Evolutionary conservation across 164 flowering plant genomes (phyloP).

Genomic region (Berberis thunbergii): DNA sequence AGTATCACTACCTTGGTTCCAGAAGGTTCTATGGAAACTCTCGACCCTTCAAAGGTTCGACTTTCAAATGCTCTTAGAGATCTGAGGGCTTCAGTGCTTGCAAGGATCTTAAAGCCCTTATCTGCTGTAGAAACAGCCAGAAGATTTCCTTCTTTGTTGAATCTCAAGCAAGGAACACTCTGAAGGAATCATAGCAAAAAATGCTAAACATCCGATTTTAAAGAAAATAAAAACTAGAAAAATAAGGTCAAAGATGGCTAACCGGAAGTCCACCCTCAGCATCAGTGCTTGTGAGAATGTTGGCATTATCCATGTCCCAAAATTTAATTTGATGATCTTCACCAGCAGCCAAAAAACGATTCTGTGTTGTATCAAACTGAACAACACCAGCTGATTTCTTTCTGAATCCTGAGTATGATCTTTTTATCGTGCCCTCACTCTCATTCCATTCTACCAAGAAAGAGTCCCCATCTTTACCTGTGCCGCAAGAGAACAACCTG

Average conservation of each 20-base stretch:
- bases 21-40: conserved; percentile 48
- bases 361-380: conserved; percentile 83
- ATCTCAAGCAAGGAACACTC: conserved; percentile 80
- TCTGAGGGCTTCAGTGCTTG: conserved; percentile 58
- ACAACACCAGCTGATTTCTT: conserved; percentile 73
- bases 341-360: conserved; percentile 84
- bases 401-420: conserved; percentile 66
- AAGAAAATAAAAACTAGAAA: background rate
- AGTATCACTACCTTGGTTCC: conserved; percentile 36
- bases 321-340: conserved; percentile 87
- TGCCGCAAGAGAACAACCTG: conserved; percentile 93
- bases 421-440: conserved; percentile 87
- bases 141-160: conserved; percentile 86
- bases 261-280: conserved; percentile 94
- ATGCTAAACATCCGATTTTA: conserved; percentile 3
- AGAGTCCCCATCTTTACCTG: conserved; percentile 92
- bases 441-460: conserved; percentile 92
- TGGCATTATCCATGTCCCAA: conserved; percentile 83
- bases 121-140: conserved; percentile 77
- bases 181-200: conserved; percentile 25
- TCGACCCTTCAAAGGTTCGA: conserved; percentile 53
- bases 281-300: conserved; percentile 51
- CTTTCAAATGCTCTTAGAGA: conserved; percentile 42
- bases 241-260: conserved; percentile 12
- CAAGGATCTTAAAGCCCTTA: conserved; percentile 83